phyloP scores from a whole-genome alignment of 2,329 filamentous ascomycete species.

The Alternaria conjuncta region DNA sequence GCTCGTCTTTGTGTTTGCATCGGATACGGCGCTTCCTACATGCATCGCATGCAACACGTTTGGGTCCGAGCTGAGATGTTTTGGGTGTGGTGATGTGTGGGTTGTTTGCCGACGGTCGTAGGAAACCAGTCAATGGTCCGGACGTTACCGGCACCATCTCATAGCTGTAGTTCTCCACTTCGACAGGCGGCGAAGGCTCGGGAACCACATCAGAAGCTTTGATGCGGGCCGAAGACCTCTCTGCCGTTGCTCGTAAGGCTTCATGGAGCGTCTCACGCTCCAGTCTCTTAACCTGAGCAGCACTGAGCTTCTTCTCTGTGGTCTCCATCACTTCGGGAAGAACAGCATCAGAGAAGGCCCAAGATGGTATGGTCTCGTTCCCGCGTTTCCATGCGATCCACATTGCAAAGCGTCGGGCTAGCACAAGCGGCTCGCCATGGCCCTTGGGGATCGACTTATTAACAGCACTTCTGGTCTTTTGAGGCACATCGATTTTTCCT shows the following conservation, averaged over 20 bases:
- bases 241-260: constrained; percentile 52
- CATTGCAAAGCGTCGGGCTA: constrained; percentile 66
- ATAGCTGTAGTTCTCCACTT: constrained; percentile 18
- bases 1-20: constrained; percentile 68
- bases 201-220: constrained; percentile 24
- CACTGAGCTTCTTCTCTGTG: constrained; percentile 61
- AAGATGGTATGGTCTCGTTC: constrained; percentile 66
- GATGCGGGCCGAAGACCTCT: constrained; percentile 50
- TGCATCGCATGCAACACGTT: constrained; percentile 66
- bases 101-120: constrained; percentile 47
- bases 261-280: constrained; percentile 60
- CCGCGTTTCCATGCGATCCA: constrained; percentile 74
- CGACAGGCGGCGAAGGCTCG: constrained; percentile 21
- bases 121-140: constrained; percentile 40
- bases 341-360: constrained; percentile 65
- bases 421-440: constrained; percentile 65
- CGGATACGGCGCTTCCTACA: constrained; percentile 67
- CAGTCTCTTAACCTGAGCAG: constrained; percentile 61
- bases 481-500: constrained; percentile 66
- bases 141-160: constrained; percentile 21
- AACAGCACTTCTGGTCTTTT: constrained; percentile 65
- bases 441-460: constrained; percentile 68
- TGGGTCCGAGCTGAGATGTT: constrained; percentile 65
- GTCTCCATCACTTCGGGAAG: constrained; percentile 51
- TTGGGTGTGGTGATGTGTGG: constrained; percentile 58